These are phyloP conservation scores for Elaphomyces granulatus DNA, from an alignment of 495 filamentous ascomycete species.

Conservation along the genomic window DNA sequence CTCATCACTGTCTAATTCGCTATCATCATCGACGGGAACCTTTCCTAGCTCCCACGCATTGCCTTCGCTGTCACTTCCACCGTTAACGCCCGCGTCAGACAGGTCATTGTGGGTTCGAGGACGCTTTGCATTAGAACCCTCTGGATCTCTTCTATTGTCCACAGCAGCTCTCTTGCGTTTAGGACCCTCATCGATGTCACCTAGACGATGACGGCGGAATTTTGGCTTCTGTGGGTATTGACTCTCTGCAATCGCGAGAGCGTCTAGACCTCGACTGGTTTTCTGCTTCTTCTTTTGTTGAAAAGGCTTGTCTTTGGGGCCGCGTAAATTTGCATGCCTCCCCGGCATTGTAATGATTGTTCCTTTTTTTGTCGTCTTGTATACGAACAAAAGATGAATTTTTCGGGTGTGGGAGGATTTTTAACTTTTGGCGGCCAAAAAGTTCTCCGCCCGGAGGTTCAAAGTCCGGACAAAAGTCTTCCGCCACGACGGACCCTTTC, in stretches of 20 bases:
- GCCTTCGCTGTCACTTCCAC: slow-evolving; percentile 73
- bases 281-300: slow-evolving; percentile 36
- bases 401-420: no score
- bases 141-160: slow-evolving; percentile 39
- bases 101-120: slow-evolving; percentile 32
- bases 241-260: slow-evolving; percentile 67
- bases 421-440: no score
- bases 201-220: slow-evolving; percentile 42
- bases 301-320: slow-evolving; percentile 34
- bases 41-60: slow-evolving; percentile 76
- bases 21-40: slow-evolving; percentile 61
- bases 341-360: slow-evolving; percentile 64
- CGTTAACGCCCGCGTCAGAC: slow-evolving; percentile 27
- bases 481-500: slow-evolving; percentile 4
- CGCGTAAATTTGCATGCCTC: slow-evolving; percentile 39
- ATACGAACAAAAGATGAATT: no score
- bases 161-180: slow-evolving; percentile 33
- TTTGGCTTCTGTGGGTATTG: slow-evolving; percentile 37
- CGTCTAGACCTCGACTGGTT: slow-evolving; percentile 53
- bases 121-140: slow-evolving; percentile 33
- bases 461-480: no score
- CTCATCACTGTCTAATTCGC: slow-evolving; percentile 82
- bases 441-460: slow-evolving; percentile 26
- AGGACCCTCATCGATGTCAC: slow-evolving; percentile 36
- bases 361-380: slow-evolving; percentile 7